Evolutionary conservation across 148 eudicot genomes (phyloP), one percentile per base, ranked within the genome.

Genomic region (Rhododendron ferrugineum): DNA sequence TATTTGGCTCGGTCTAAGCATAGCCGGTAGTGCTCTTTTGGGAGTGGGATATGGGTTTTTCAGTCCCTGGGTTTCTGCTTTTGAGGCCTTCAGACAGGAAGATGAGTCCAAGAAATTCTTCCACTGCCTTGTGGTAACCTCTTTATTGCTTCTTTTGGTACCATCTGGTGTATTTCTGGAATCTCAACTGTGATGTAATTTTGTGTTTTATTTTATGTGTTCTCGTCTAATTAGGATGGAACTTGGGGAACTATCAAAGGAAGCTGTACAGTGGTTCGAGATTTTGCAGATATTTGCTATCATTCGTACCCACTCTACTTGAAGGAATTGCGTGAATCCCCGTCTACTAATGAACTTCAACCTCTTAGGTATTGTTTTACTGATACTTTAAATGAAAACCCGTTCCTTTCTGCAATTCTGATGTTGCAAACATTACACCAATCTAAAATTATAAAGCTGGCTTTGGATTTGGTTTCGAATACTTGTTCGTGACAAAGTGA

Each of bases 11-110:
- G 92, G 89, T 50, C 91, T 97, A 14, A 95, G 98, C 91, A 88
- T 93, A 88, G 93, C 91, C 86, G 98, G 89, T 84, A 94, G 98
- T 90, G 93, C 91, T 87, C 92, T 97, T 79, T 92, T 93, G 85
- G 98, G 99, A 78, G 87, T 95, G 6, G 99, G 98, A 28, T 97
- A 97, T 97, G 99, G 99, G 0, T 97, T 95, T 84, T 94, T 97
- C 90, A 91, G 96, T 84, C 99, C 98, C 70, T 97, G 95, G 98
- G 89, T 95, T 85, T 94, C 99, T 9, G 85, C 99, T 79, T 97
- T 97, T 86, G 98, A 97, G 84, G 95, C 99, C 85, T 97, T 94
- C 87, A 90, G 98, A 86, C 90, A 85, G 73, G 99, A 90, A 26
- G 85, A 89, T 86, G 98, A 92, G 86, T 89, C 88, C 83, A 83